Evolutionary conservation across 495 filamentous ascomycete species (phyloP).

Genomic region (Penicillium coffeae): DNA sequence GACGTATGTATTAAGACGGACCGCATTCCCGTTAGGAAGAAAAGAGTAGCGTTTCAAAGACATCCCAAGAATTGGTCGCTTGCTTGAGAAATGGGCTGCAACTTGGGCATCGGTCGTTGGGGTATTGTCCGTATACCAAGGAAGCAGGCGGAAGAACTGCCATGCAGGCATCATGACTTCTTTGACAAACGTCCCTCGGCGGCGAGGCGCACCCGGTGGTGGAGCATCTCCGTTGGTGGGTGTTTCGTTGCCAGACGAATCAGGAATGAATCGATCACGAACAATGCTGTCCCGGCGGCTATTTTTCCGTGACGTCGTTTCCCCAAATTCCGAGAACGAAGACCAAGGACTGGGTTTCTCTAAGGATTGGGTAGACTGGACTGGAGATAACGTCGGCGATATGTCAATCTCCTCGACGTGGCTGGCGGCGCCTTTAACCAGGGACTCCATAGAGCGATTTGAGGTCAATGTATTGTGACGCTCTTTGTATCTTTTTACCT

Average conservation of each 20-base stretch:
- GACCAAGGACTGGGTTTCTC: slow-evolving; percentile 29
- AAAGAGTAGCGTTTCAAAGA: slow-evolving; percentile 89
- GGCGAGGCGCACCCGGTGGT: too few relatives aligned
- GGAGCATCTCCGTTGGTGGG: too few relatives aligned
- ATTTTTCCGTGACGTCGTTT: slow-evolving; percentile 22
- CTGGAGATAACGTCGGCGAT: slow-evolving; percentile 39
- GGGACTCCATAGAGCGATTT: slow-evolving; percentile 48
- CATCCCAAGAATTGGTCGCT: slow-evolving; percentile 81
- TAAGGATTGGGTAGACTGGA: slow-evolving; percentile 16
- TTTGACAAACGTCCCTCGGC: slow-evolving; percentile 57
- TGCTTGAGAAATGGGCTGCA: slow-evolving; percentile 65
- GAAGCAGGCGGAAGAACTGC: slow-evolving; percentile 93
- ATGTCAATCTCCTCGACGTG: slow-evolving; percentile 61
- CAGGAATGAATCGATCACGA: slow-evolving; percentile 53
- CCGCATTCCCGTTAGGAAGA: slow-evolving; percentile 60
- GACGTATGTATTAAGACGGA: slow-evolving; percentile 71
- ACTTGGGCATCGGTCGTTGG: slow-evolving; percentile 67
- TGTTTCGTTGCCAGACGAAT: slow-evolving; percentile 28
- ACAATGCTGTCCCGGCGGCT: slow-evolving; percentile 60
- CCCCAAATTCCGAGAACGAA: slow-evolving; percentile 24
- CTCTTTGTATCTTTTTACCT: slow-evolving; percentile 78
- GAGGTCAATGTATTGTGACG: slow-evolving; percentile 55
- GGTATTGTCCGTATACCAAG: slow-evolving; percentile 66
- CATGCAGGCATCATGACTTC: slow-evolving; percentile 95
- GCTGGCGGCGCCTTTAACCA: slow-evolving; percentile 40